A percentile compares a stretch with the other conserved stretches of the same genome.
Conservation (phyloP, 2,329 filamentous ascomycete species). For the Phaeomoniella chlamydospora region DNA sequence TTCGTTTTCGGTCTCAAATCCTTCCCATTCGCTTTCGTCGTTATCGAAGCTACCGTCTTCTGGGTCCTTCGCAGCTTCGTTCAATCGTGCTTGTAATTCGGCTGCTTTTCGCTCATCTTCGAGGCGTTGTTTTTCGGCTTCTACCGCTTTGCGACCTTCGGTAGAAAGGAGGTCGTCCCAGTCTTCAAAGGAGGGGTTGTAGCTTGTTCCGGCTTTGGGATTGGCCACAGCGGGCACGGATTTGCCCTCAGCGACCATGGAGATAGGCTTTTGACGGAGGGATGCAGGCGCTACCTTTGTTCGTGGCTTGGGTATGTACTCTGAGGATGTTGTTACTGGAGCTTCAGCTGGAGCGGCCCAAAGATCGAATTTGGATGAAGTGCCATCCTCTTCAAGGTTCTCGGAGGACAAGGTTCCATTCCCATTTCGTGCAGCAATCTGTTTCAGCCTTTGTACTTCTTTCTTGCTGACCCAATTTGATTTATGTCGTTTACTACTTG, state of each 20-base stretch:
- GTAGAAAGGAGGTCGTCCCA: conserved; percentile 63
- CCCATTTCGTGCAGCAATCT: conserved; percentile 51
- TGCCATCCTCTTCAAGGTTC: conserved; percentile 34
- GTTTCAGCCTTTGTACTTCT: conserved; percentile 64
- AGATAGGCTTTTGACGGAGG: conserved; percentile 61
- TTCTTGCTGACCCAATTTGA: conserved; percentile 71
- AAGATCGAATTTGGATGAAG: conserved; percentile 53
- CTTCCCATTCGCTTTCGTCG: conserved; percentile 85
- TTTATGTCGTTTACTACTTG: conserved; percentile 56
- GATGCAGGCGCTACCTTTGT: conserved; percentile 60
- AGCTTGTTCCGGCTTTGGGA: conserved; percentile 72
- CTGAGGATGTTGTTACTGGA: conserved; percentile 28
- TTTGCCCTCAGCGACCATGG: conserved; percentile 72
- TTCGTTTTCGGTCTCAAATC: conserved; percentile 66
- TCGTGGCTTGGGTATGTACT: conserved; percentile 53
- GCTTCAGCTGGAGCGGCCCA: conserved; percentile 44
- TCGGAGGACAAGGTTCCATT: background rate
- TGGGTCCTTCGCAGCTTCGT: conserved; percentile 60
- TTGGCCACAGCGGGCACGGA: conserved; percentile 61
- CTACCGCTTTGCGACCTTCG: conserved; percentile 67
- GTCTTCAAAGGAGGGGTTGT: conserved; percentile 79
- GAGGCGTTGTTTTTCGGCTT: conserved; percentile 61
- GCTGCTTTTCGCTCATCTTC: conserved; percentile 49
- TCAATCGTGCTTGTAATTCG: conserved; percentile 52
- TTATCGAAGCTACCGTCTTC: conserved; percentile 64